Evolutionary conservation across 2,329 filamentous ascomycete genomes (phyloP).

Genomic region (Monosporascus sp.): DNA sequence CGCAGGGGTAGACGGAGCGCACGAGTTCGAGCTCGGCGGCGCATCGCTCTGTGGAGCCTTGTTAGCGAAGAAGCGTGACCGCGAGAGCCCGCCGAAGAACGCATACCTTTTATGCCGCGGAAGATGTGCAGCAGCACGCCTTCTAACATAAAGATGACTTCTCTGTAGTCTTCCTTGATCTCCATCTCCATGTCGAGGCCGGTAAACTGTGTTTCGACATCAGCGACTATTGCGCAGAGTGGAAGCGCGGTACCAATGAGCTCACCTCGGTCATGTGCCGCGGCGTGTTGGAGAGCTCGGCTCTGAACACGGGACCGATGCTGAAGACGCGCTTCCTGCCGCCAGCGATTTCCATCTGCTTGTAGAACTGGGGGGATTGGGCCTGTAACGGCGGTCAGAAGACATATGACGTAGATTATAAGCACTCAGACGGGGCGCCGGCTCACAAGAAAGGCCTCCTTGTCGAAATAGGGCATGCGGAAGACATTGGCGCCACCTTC

Average conservation of each 20-base stretch:
- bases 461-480: constrained; percentile 81
- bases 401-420: not conserved
- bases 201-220: constrained; percentile 52
- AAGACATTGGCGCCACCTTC: constrained; percentile 95
- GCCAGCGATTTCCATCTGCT: constrained; percentile 79
- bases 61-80: not conserved
- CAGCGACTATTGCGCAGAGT: constrained; percentile 4
- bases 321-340: constrained; percentile 73
- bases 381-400: constrained; percentile 31
- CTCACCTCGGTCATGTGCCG: constrained; percentile 73
- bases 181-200: constrained; percentile 90
- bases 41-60: constrained; percentile 44
- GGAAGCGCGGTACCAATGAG: not conserved
- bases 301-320: constrained; percentile 75
- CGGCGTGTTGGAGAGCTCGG: constrained; percentile 81
- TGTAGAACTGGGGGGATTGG: constrained; percentile 80
- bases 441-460: constrained; percentile 60
- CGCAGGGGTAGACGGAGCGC: constrained; percentile 68
- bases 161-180: constrained; percentile 71
- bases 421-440: no score
- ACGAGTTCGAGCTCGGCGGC: constrained; percentile 67
- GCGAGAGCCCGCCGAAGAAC: constrained; percentile 2
- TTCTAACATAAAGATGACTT: constrained; percentile 68
- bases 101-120: constrained; percentile 53
- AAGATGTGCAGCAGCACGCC: constrained; percentile 74